These are phyloP conservation scores for Calonectria pteridis DNA, from an alignment of 2,329 filamentous ascomycete species.

Conservation along the genomic window DNA sequence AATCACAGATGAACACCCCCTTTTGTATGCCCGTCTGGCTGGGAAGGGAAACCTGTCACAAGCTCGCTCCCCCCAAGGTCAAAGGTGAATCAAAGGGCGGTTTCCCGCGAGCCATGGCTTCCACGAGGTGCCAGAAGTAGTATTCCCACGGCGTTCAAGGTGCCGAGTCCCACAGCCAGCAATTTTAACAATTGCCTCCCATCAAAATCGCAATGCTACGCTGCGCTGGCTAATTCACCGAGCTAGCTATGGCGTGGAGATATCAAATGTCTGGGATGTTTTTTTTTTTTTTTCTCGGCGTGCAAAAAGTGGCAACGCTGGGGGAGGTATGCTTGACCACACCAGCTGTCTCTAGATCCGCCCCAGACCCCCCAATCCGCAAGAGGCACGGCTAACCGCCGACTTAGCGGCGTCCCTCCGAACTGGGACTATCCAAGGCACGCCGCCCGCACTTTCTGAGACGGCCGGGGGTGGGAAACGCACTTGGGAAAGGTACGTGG, in stretches of 20 bases:
- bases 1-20: slow-evolving; percentile 36
- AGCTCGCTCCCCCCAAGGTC: neutral
- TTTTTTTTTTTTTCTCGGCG: slow-evolving; percentile 13
- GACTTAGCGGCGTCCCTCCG: slow-evolving; percentile 23
- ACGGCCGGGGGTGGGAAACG: slow-evolving; percentile 4
- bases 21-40: slow-evolving; percentile 8
- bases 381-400: slow-evolving; percentile 37
- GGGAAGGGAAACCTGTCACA: slow-evolving; percentile 10
- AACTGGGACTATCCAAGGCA: slow-evolving; percentile 18
- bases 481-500: slow-evolving; percentile 18
- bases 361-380: slow-evolving; percentile 38
- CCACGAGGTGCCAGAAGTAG: neutral
- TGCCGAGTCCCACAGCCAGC: slow-evolving; percentile 38
- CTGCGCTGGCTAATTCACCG: slow-evolving; percentile 15
- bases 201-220: neutral
- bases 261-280: slow-evolving; percentile 8
- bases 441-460: slow-evolving; percentile 8
- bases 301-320: slow-evolving; percentile 21
- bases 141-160: neutral
- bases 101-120: neutral
- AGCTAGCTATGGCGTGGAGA: slow-evolving; percentile 18
- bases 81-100: neutral
- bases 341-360: slow-evolving; percentile 26
- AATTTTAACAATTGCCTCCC: neutral
- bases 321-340: slow-evolving; percentile 25